Evolutionary conservation across 1,139 yeast genomes (phyloP), one percentile per base, ranked within the genome.

Genomic region (Suhomyces maxii): DNA sequence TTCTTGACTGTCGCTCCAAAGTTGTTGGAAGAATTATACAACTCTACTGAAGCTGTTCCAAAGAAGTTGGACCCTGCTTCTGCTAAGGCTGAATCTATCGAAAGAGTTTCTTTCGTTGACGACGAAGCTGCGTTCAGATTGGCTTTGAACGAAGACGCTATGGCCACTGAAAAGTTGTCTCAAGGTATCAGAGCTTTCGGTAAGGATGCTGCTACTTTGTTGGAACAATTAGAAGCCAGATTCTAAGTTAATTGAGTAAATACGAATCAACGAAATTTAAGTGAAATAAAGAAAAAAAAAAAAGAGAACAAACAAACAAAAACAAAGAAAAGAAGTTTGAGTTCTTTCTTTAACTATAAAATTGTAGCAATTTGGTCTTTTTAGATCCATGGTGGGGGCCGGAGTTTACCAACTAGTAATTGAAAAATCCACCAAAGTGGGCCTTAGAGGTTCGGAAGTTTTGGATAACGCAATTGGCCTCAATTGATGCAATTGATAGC

Each of bases 111-210:
- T 34, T 93, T 71, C 76, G 77, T 93, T 56, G 83, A 89, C 64
- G 85, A 90, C 69, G 98, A 93, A 77, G 73, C 96, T 51, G 73
- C 79, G 54, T 93, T 93, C 93, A 87, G 97, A 82, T 88, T 84
- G 78, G 80, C 78, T 50, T 78, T 93, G 61, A 93, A 93, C 77
- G 96, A 93, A 72, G 98, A 93, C 70, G 95, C 95, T 57, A 93
- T 93, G 99, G 95, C 97, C 64, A 89, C 97, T 59, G 98, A 93
- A 79, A 95, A 93, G 81, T 85, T 95, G 68, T 74, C 97, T 59
- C 96, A 93, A 68, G 99, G 99, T 83, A 93, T 93, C 77, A 88
- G 98, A 81, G 83, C 84, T 73, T 93, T 93, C 75, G 89, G 97
- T 63, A 93, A 89, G 70, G 99, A 95, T 70, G 88, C 96, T 64